phyloP scores from a whole-genome alignment of 2,329 filamentous ascomycete genomes.

The Emergomyces africanus region DNA sequence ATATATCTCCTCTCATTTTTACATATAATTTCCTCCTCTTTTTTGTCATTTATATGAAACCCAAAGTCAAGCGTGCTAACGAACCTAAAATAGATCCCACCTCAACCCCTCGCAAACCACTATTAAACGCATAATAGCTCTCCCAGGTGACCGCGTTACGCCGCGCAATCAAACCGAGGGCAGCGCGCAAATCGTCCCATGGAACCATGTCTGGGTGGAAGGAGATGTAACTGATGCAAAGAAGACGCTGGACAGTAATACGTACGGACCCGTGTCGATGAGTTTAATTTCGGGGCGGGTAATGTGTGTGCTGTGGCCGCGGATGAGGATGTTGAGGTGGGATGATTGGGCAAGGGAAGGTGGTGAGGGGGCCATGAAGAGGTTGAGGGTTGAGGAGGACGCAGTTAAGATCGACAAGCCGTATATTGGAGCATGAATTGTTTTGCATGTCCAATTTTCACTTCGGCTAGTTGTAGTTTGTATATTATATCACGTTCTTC shows the following conservation, averaged over 20 bases:
- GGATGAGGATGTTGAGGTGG: conserved; percentile 25
- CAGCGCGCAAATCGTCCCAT: conserved; percentile 49
- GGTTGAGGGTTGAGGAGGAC: conserved; percentile 20
- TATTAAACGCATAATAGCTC: conserved; percentile 71
- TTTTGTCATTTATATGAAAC: neutral
- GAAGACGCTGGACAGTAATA: conserved; percentile 71
- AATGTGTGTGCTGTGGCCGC: conserved; percentile 58
- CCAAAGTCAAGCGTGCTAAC: neutral
- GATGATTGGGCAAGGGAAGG: conserved; percentile 24
- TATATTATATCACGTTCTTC: neutral
- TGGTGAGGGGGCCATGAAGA: conserved; percentile 14
- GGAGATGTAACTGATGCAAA: conserved; percentile 61
- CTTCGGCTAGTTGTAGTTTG: neutral
- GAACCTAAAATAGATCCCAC: conserved; percentile 47
- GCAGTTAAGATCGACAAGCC: neutral
- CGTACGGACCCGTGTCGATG: conserved; percentile 71
- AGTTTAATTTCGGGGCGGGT: conserved; percentile 64
- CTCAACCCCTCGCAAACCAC: conserved; percentile 53
- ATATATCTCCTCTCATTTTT: neutral
- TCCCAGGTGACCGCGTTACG: conserved; percentile 65
- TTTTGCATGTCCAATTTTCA: neutral
- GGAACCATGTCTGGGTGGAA: conserved; percentile 88
- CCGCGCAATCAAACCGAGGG: conserved; percentile 36
- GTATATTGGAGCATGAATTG: neutral
- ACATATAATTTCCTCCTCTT: conserved; percentile 2